Evolutionary conservation across 2,329 filamentous ascomycete species (phyloP).

Genomic region (Diaporthe humulicola): DNA sequence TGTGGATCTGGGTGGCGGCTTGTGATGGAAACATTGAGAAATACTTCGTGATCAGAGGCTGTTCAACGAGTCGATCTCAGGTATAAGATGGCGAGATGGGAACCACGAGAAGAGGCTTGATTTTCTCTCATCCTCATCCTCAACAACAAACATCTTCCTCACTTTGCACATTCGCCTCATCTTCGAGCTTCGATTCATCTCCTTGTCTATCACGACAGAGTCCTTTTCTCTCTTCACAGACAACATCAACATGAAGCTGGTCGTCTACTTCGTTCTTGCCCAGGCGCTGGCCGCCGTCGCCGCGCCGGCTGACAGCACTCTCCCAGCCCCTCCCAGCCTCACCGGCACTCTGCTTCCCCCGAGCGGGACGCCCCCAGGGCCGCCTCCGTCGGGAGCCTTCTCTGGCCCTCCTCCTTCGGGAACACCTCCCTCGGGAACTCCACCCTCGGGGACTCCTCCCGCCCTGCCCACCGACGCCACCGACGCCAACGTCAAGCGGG

Average conservation of each 20-base stretch:
- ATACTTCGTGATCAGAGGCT: background rate
- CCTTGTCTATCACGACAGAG: background rate
- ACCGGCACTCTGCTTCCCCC: constrained; percentile 1
- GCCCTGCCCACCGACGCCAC: constrained; percentile 12
- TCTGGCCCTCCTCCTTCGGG: background rate
- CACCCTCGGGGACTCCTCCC: background rate
- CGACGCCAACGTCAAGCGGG: background rate
- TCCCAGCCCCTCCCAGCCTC: background rate
- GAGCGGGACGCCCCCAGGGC: background rate
- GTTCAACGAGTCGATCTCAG: background rate
- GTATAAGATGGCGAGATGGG: constrained; percentile 10
- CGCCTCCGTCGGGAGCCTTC: background rate
- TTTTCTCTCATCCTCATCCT: constrained; percentile 7
- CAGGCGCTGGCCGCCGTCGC: constrained; percentile 31
- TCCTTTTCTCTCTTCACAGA: constrained; percentile 4
- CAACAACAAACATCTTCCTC: constrained; percentile 13
- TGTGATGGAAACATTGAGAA: background rate
- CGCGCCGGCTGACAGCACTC: constrained; percentile 2
- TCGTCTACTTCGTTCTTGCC: constrained; percentile 14
- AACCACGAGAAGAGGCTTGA: background rate
- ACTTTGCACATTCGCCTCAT: constrained; percentile 8
- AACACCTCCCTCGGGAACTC: background rate
- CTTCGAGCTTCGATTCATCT: constrained; percentile 11
- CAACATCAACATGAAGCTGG: constrained; percentile 25
- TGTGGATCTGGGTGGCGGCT: constrained; percentile 12